phyloP scores from a whole-genome alignment of 306 rosid species.

The Prunus persica region DNA sequence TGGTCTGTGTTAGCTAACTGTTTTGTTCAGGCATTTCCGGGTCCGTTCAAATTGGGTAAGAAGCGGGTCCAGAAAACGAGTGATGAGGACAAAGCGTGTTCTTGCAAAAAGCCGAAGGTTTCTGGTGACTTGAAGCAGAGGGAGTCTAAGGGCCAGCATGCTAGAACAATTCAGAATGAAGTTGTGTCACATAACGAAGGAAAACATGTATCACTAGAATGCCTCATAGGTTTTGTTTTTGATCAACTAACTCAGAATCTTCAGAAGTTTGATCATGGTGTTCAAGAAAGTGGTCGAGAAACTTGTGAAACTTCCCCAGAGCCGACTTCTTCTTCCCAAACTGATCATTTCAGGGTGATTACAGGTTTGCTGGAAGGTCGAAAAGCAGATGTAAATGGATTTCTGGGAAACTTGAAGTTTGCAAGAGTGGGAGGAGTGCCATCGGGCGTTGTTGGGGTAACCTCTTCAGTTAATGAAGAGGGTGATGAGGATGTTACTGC shows the following conservation, averaged over 20 bases:
- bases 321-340: conserved; percentile 24
- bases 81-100: conserved; percentile 50
- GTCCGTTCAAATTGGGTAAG: conserved; percentile 69
- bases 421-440: conserved; percentile 94
- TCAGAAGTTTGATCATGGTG: conserved; percentile 55
- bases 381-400: conserved; percentile 64
- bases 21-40: conserved; percentile 76
- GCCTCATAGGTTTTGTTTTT: conserved; percentile 68
- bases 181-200: conserved; percentile 45
- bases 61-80: conserved; percentile 60
- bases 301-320: conserved; percentile 29
- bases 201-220: conserved; percentile 58
- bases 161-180: conserved; percentile 28
- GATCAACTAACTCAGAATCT: conserved; percentile 64
- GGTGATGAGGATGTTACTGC: conserved; percentile 44
- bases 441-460: conserved; percentile 58
- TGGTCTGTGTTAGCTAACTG: conserved; percentile 76
- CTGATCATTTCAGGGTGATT: conserved; percentile 58
- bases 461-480: conserved; percentile 55
- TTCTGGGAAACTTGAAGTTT: conserved; percentile 83
- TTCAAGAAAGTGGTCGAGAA: conserved; percentile 32
- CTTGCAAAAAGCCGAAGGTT: conserved; percentile 45
- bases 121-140: conserved; percentile 54
- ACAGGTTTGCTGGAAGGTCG: conserved; percentile 63
- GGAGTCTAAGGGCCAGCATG: conserved; percentile 41